Base-by-base conservation (phyloP, 345 rosid species). In the Linum tenue region DNA sequence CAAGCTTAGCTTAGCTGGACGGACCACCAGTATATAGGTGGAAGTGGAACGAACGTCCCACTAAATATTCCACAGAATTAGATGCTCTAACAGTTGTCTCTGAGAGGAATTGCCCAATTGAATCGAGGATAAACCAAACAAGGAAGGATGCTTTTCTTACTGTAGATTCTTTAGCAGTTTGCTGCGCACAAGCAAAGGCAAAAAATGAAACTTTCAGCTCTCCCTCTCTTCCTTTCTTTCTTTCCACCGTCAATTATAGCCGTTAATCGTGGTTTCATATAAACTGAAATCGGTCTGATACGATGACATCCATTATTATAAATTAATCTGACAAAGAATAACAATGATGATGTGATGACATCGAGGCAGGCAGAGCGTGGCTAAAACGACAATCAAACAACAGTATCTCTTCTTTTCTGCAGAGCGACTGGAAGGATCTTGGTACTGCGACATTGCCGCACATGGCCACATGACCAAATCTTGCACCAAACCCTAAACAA, bases 181-280 rank as follows among this genome's bases (percentile, higher is more conserved):
- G 60, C 60, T 40, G 56, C 17, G 69, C 35, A 43, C 56, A 58
- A 39, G 67, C 42, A 57, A 72, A 56, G 53, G 58, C 55, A 11
- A 9, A 7, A 48, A 14, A 36, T 12, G 36, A 53, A 48, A 15
- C 53, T 44, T 55, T 71, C 62, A 62, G 63, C 70, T 67, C 67
- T 56, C 59, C 67, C 43, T 12, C 51, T 44, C 51, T 48, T 48
- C 14, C 11, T 15, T 56, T 55, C 56, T 56, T 55, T 66, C 55
- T 9, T 36, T 36, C 38, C 38, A 5, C 55, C 41, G 5, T 14
- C 59, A 55, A 59, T 43, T 7, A 39, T 62, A 48, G 9, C 5
- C 44, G 9, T 44, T 48, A 22, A 22, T 22, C 31, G 31, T 22
- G 31, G 31, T 22, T 22, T 22, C 31, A 22, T 22, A 22, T 22